A percentile compares a stretch with the other conserved stretches of the same genome.
phyloP scores from a whole-genome alignment of 2,329 filamentous ascomycete genomes.

The Penicillium sp. region DNA sequence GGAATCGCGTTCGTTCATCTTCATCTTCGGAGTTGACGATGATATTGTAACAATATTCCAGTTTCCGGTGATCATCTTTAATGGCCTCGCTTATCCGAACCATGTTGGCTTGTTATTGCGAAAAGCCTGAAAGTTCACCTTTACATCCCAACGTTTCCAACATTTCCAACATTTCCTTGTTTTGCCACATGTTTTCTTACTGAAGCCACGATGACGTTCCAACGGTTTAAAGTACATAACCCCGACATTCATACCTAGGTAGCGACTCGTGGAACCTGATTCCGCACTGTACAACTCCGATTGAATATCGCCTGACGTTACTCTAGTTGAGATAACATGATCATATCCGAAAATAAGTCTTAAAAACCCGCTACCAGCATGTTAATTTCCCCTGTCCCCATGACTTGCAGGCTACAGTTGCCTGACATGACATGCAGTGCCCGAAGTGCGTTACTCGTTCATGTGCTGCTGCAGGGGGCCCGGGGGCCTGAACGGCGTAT shows the following conservation, averaged over 20 bases:
- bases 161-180: too few relatives aligned
- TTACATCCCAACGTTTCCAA: not conserved
- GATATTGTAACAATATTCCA: conserved; percentile 39
- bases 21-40: conserved; percentile 36
- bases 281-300: not conserved
- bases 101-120: conserved; percentile 9
- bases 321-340: not conserved
- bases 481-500: not conserved
- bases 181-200: not conserved
- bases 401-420: not conserved
- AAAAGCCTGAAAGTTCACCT: not conserved
- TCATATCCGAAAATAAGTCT: too few relatives aligned
- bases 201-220: conserved; percentile 4
- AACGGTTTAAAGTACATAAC: not conserved
- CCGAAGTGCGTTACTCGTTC: not conserved
- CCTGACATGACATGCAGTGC: not conserved
- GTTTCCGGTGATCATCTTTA: conserved; percentile 36
- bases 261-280: not conserved
- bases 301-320: not conserved
- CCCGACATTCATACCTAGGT: not conserved
- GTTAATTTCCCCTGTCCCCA: too few relatives aligned
- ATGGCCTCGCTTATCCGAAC: conserved; percentile 32
- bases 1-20: conserved; percentile 39
- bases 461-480: not conserved
- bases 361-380: too few relatives aligned